Percentiles rank a stretch among this genome's conserved stretches.
phyloP scores from a whole-genome alignment of 306 rosid species.

The Rosa lucieae region DNA sequence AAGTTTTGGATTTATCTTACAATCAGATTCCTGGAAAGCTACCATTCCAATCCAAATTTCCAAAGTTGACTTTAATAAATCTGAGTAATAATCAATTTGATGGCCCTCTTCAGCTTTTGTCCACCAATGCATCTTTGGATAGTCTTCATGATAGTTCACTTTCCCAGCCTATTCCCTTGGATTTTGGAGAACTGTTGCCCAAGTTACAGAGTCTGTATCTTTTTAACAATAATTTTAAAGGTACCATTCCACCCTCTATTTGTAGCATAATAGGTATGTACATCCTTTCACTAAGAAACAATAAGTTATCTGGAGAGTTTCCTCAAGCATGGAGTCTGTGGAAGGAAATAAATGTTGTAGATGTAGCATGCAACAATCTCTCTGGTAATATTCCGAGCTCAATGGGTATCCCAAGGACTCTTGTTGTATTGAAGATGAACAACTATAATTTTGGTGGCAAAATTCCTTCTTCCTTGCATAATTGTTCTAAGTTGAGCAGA shows the following conservation, averaged over 20 bases:
- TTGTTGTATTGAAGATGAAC: neutral
- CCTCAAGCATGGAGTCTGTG: neutral
- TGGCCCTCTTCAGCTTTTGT: neutral
- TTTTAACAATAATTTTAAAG: neutral
- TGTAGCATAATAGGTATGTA: neutral
- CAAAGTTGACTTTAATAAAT: neutral
- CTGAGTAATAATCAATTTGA: neutral
- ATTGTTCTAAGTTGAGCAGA: slow-evolving; percentile 16
- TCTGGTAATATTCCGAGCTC: neutral
- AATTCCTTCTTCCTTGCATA: slow-evolving; percentile 22
- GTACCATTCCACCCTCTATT: neutral
- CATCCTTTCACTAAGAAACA: neutral
- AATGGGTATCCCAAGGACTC: neutral
- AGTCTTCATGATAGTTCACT: too few relatives aligned
- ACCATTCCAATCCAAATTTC: neutral
- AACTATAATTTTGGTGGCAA: slow-evolving; percentile 20
- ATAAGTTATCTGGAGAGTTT: neutral
- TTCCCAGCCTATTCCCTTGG: neutral
- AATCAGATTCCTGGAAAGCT: neutral
- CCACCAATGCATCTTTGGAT: neutral
- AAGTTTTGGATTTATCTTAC: neutral
- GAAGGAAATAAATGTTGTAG: neutral
- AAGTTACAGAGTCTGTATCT: neutral
- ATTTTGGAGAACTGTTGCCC: neutral
- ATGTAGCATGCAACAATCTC: neutral